Conservation (phyloP, 2,329 filamentous ascomycete species). For the Nannizziopsis barbatae region DNA sequence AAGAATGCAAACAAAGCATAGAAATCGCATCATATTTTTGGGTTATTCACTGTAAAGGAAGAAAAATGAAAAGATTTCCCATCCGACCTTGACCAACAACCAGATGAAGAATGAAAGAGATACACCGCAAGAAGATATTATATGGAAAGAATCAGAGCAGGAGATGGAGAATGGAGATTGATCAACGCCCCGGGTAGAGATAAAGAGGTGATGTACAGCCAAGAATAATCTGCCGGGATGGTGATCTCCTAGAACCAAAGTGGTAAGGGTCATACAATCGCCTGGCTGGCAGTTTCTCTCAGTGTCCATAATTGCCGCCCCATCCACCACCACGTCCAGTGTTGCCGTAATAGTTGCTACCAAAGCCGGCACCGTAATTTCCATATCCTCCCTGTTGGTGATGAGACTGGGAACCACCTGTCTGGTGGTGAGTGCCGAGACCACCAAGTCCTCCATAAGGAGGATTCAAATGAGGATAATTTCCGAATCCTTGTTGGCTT, state of each 20-base stretch:
- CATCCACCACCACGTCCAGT: conserved; percentile 34
- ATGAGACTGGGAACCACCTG: conserved; percentile 30
- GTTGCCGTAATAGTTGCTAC: conserved; percentile 35
- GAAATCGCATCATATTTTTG: conserved; percentile 10
- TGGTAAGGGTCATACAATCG: not conserved
- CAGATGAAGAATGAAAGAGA: conserved; percentile 3
- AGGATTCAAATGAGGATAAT: conserved; percentile 45
- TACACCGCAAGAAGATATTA: conserved; percentile 1
- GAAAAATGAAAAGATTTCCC: not conserved
- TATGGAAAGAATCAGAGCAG: conserved; percentile 3
- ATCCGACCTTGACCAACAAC: conserved; percentile 10
- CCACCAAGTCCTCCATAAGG: conserved; percentile 40
- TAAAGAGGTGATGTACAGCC: not conserved
- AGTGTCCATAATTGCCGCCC: conserved; percentile 40
- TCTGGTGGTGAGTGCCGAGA: conserved; percentile 31
- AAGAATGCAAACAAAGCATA: conserved; percentile 13
- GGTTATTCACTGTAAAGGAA: conserved; percentile 7
- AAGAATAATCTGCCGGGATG: not conserved
- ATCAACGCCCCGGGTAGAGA: not conserved
- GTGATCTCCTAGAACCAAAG: not conserved
- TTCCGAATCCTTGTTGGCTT: conserved; percentile 46
- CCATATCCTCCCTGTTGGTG: conserved; percentile 33
- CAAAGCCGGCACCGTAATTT: conserved; percentile 34
- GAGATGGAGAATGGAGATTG: not conserved
- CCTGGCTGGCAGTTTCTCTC: conserved; percentile 15